A percentile compares a stretch with the other conserved stretches of the same genome.
These are phyloP conservation scores for Sporothrix protearum DNA, from an alignment of 2,329 filamentous ascomycete genomes.

Conservation along the genomic window DNA sequence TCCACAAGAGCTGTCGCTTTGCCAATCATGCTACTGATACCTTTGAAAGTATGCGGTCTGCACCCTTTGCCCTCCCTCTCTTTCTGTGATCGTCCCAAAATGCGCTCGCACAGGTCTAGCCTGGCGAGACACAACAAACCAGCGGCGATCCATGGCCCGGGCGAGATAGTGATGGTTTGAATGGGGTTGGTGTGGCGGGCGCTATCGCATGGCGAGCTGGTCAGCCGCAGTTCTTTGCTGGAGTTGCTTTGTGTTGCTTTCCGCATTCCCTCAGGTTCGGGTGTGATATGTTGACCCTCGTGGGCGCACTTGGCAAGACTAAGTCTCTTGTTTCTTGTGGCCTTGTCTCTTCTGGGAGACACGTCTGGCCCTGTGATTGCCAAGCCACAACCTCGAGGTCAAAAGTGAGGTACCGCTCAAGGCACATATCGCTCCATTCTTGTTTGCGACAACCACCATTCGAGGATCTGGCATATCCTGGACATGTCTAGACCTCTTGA, in stretches of 20 bases:
- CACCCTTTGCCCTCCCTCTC: neutral
- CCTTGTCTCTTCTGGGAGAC: neutral
- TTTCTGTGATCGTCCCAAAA: neutral
- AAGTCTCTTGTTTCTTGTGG: neutral
- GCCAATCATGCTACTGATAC: neutral
- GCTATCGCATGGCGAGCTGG: conserved; percentile 21
- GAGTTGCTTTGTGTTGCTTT: neutral
- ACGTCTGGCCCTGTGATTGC: neutral
- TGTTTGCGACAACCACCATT: neutral
- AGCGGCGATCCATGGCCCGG: conserved; percentile 1
- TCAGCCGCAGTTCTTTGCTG: conserved; percentile 7
- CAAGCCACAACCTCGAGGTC: conserved; percentile 6
- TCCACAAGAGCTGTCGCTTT: neutral
- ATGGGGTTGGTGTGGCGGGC: conserved; percentile 10
- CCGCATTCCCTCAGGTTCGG: neutral
- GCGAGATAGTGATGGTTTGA: conserved; percentile 1
- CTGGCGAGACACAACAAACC: neutral
- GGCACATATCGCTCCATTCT: neutral
- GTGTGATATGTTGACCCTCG: conserved; percentile 8
- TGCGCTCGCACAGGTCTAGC: conserved; percentile 16
- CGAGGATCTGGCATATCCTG: neutral
- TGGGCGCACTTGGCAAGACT: conserved; percentile 12
- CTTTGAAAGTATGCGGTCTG: neutral
- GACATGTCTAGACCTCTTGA: neutral
- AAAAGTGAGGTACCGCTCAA: neutral